Base-by-base conservation (phyloP, 1,284 basidiomycete genomes). In the Phylloporus sp. region DNA sequence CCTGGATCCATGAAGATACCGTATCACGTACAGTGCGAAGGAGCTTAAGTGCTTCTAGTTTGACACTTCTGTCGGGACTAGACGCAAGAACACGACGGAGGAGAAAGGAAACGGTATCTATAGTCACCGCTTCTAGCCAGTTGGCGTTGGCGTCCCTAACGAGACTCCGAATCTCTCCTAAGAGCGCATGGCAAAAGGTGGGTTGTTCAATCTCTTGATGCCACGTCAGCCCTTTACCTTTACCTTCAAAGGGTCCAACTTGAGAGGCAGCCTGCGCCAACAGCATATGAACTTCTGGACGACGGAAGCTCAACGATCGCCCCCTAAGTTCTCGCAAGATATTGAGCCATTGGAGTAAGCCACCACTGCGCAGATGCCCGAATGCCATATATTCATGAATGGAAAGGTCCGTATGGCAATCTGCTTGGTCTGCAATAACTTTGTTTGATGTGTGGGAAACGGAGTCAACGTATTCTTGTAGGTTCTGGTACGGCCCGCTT, bases 1-100 rank as follows among this genome's bases (percentile, higher is more conserved):
- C 71, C 15, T 62, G 19, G 8, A 82, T 73, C 86, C 85, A 87
- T 6, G 59, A 39, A 56, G 78, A 80, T 1, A 80, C 72, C 14
- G 79, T 74, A 7, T 23, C 8, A 20, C 86, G 80, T 32, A 78
- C 75, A 8, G 63, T 53, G 17, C 74, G 72, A n/a, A 86, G 73
- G 14, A 85, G 68, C 0, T 17, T 20, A 12, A 74, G 64, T 1
- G 39, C 32, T 49, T 47, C 52, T 2, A 49, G 37, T 14, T 6
- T 7, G 37, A 39, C 37, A 7, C 7, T 14, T 14, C 14, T 14
- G 14, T 39, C 37, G 14, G 37, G 7, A 14, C 14, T 39, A 39
- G 37, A 39, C 14, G 37, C 37, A 49, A 70, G 65, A 3, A 70
- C 32, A 14, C 69, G 63, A 39, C 69, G 56, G n/a, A 70, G 60